Evolutionary conservation across 495 filamentous ascomycete species (phyloP).

Genomic region (Aspergillus sparsus): DNA sequence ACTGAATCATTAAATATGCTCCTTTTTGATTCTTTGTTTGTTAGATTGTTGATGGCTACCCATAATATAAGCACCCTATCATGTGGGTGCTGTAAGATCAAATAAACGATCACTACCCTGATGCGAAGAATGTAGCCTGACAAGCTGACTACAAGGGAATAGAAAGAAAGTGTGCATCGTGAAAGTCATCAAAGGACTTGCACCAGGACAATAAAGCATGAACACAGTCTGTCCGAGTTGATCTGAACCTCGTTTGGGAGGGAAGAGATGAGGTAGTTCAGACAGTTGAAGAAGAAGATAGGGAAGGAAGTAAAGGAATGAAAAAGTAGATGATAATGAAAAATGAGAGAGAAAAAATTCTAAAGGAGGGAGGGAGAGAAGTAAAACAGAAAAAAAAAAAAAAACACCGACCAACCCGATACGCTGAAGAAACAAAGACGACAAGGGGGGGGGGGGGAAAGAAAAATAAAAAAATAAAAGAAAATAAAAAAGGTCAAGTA

Average conservation of each 20-base stretch:
- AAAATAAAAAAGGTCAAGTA: constrained; percentile 1
- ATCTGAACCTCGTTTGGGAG: no score
- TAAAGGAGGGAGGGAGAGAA: constrained; percentile 24
- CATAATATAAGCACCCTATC: not conserved
- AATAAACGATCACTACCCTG: constrained; percentile 1
- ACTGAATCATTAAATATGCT: no score
- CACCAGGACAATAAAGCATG: not conserved
- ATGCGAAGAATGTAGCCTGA: constrained; percentile 9
- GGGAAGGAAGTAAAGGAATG: constrained; percentile 16
- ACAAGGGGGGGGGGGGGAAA: constrained; percentile 20
- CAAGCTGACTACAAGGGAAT: constrained; percentile 11
- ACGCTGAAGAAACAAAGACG: constrained; percentile 35
- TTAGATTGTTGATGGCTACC: not conserved
- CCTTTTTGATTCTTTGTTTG: no score
- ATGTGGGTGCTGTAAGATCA: constrained; percentile 8
- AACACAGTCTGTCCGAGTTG: no score
- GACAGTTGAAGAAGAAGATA: constrained; percentile 4
- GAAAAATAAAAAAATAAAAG: constrained; percentile 29
- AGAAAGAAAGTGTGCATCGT: constrained; percentile 16
- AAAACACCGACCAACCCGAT: constrained; percentile 31
- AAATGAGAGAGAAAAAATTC: constrained; percentile 29
- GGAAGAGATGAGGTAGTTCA: no score
- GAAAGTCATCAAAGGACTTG: constrained; percentile 14
- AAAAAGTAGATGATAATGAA: constrained; percentile 7
- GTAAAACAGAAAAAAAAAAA: constrained; percentile 40